Percentiles rank a stretch among this genome's conserved stretches.
phyloP scores from a whole-genome alignment of 2,329 filamentous ascomycete genomes.

The Nemania sp. region DNA sequence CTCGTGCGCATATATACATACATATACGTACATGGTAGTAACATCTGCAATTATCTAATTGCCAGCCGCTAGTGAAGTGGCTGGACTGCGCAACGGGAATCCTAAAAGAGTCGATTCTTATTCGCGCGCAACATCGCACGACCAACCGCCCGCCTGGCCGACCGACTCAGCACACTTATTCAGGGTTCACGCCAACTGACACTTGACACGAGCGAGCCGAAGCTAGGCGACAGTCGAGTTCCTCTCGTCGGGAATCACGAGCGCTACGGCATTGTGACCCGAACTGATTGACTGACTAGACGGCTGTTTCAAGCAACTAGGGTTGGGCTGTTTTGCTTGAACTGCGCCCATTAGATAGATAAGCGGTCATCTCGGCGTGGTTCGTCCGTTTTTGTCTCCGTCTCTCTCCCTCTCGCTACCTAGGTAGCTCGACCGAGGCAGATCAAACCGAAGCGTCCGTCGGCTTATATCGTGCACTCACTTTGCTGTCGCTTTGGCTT shows the following conservation, averaged over 20 bases:
- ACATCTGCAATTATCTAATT: not conserved
- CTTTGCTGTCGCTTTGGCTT: conserved; percentile 17
- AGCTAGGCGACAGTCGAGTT: not conserved
- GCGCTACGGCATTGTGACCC: not conserved
- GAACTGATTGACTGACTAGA: not conserved
- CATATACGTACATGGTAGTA: not conserved
- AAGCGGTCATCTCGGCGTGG: no score
- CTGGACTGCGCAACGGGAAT: conserved; percentile 20
- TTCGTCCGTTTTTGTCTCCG: not conserved
- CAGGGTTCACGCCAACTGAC: conserved; percentile 19
- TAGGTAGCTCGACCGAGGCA: not conserved
- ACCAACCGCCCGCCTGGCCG: conserved; percentile 14
- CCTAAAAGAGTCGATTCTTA: conserved; percentile 15
- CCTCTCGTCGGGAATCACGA: conserved; percentile 25
- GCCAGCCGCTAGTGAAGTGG: conserved; percentile 20
- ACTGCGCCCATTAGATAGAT: no score
- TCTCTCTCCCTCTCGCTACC: not conserved
- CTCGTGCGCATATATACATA: not conserved
- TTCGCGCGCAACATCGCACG: conserved; percentile 30
- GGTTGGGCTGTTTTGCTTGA: not conserved
- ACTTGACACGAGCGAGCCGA: not conserved
- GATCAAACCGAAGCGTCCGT: conserved; percentile 1
- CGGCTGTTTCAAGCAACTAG: not conserved
- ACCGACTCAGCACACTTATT: conserved; percentile 17
- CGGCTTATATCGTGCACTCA: conserved; percentile 13